A percentile compares a stretch with the other conserved stretches of the same genome.
Evolutionary conservation across 2,329 filamentous ascomycete genomes (phyloP).

Genomic region (Teratosphaeria epicoccoides): DNA sequence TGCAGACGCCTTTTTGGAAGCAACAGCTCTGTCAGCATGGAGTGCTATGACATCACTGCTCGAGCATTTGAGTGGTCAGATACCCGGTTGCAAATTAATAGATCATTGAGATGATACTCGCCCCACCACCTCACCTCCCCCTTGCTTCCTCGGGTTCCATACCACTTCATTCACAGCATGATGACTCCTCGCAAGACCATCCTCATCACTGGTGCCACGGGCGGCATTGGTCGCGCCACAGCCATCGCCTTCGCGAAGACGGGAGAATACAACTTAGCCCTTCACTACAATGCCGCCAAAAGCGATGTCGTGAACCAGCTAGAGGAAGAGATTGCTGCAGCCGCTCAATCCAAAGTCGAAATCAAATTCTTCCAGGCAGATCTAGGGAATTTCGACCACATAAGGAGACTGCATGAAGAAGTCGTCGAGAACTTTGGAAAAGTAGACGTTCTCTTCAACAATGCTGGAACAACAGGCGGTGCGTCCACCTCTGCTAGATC

Average conservation of each 20-base stretch:
- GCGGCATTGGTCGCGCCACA: conserved; percentile 36
- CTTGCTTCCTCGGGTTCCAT: no score
- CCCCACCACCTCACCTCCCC: no score
- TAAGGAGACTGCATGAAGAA: conserved; percentile 25
- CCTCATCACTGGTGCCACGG: conserved; percentile 35
- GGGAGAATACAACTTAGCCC: conserved; percentile 32
- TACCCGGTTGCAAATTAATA: background rate
- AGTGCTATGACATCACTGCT: background rate
- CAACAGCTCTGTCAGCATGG: background rate
- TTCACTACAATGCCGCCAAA: conserved; percentile 33
- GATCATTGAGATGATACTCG: no score
- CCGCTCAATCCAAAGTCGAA: conserved; percentile 24
- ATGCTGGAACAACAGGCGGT: conserved; percentile 24
- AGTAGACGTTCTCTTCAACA: conserved; percentile 34
- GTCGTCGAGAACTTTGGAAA: conserved; percentile 25
- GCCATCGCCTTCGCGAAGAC: conserved; percentile 29
- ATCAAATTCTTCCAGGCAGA: conserved; percentile 23
- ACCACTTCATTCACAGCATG: no score
- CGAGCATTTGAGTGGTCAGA: background rate
- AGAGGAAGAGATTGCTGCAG: background rate
- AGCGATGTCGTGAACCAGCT: background rate
- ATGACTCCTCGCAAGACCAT: conserved; percentile 4
- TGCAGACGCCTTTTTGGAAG: no score
- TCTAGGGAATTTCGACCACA: conserved; percentile 14
- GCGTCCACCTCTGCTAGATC: background rate